Evolutionary conservation across 257 asterid genomes (phyloP).

Genomic region (Leptodermis oblonga): DNA sequence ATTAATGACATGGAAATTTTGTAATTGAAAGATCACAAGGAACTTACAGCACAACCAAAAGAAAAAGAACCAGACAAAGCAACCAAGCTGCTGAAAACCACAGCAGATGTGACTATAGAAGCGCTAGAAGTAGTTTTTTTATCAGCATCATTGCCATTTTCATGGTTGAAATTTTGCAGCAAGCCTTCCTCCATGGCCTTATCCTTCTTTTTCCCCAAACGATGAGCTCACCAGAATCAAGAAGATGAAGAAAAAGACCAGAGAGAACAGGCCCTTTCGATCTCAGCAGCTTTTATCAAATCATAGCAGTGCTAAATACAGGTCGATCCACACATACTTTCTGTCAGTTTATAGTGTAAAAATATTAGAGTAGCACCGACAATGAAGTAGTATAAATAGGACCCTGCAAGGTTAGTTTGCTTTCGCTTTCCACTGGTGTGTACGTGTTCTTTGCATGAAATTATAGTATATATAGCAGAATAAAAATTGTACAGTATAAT

Average conservation of each 20-base stretch:
- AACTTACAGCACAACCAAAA: conserved; percentile 30
- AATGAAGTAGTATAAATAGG: no score
- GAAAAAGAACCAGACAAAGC: conserved; percentile 18
- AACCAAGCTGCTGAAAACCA: conserved; percentile 21
- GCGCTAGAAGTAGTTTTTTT: neutral
- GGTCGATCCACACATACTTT: no score
- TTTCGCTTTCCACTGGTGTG: no score
- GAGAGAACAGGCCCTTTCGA: no score
- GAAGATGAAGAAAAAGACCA: neutral
- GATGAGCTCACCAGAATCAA: neutral
- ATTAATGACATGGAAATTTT: neutral
- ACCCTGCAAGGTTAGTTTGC: no score
- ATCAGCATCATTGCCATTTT: neutral
- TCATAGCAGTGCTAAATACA: no score
- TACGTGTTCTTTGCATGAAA: no score
- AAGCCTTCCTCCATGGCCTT: conserved; percentile 10
- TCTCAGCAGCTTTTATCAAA: no score
- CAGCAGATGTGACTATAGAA: conserved; percentile 6
- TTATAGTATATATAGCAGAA: no score
- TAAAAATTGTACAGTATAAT: no score
- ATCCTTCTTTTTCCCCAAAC: neutral
- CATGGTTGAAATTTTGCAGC: neutral
- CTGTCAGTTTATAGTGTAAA: no score
- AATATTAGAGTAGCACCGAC: no score
- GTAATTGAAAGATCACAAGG: neutral